Evolutionary conservation across 495 filamentous ascomycete genomes (phyloP).

Genomic region (Cercophora sp.): DNA sequence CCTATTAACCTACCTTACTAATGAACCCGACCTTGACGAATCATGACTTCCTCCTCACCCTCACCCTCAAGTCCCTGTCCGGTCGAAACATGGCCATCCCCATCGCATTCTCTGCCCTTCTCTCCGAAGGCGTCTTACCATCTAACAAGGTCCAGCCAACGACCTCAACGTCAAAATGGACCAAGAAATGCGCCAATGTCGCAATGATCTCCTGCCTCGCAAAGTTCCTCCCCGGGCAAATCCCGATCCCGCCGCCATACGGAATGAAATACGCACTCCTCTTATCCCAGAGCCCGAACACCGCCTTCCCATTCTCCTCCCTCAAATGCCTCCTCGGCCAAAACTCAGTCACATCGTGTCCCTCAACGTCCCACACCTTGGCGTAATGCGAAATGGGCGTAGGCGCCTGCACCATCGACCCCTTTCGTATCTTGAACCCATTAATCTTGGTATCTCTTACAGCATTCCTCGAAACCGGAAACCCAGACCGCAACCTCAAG

Average conservation of each 20-base stretch:
- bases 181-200: background rate
- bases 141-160: background rate
- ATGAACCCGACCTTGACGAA: background rate
- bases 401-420: background rate
- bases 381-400: background rate
- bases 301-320: background rate
- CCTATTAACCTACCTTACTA: too few species aligned
- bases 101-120: background rate
- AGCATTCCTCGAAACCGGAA: background rate
- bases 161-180: background rate
- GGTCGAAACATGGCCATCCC: background rate
- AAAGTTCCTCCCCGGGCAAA: background rate
- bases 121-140: background rate
- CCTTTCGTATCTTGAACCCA: background rate
- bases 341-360: background rate
- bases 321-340: background rate
- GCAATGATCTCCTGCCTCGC: conserved; percentile 1
- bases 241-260: background rate
- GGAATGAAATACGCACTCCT: background rate
- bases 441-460: background rate
- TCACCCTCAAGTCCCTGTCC: background rate
- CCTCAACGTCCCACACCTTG: background rate
- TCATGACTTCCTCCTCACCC: background rate
- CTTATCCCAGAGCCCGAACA: background rate
- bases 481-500: background rate